Percentiles rank a stretch among this genome's conserved stretches.
phyloP scores from a whole-genome alignment of 139 green algal genomes.

The Pedinophyceae sp. region DNA sequence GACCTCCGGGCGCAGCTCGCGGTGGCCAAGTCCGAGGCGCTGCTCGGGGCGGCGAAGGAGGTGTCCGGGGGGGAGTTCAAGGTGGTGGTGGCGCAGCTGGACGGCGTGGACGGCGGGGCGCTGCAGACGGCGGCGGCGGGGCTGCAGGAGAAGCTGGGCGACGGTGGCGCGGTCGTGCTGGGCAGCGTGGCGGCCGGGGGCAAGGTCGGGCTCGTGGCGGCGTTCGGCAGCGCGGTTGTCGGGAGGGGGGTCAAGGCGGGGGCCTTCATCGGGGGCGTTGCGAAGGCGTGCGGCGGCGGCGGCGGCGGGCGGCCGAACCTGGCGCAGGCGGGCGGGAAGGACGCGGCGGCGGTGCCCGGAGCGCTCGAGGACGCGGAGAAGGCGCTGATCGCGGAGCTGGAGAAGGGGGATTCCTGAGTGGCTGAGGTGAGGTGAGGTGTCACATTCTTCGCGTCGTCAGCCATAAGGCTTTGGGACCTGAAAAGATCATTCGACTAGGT shows the following conservation, averaged over 20 bases:
- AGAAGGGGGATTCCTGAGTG: no score
- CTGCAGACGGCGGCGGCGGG: constrained; percentile 20
- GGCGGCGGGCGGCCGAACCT: constrained; percentile 73
- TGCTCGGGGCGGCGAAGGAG: constrained; percentile 17
- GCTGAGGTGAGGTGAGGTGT: no score
- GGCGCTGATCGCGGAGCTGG: no score
- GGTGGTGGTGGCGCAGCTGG: constrained; percentile 52
- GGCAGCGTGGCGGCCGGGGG: constrained; percentile 12
- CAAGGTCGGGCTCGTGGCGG: constrained; percentile 59
- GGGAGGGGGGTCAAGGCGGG: constrained; percentile 28
- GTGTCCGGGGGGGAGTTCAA: constrained; percentile 16
- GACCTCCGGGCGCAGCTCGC: constrained; percentile 46
- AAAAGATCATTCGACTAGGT: no score
- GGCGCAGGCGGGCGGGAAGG: constrained; percentile 73
- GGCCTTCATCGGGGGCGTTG: constrained; percentile 63
- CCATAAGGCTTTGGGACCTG: no score
- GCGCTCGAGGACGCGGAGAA: no score
- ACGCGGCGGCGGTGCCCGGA: no score
- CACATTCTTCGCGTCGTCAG: no score
- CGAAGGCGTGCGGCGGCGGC: constrained; percentile 76
- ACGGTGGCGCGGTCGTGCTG: constrained; percentile 59
- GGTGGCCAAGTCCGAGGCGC: constrained; percentile 40
- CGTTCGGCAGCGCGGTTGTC: constrained; percentile 24
- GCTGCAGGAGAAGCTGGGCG: constrained; percentile 24
- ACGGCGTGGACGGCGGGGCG: constrained; percentile 52